Conservation (phyloP, 2,329 filamentous ascomycete species). For the Neofusicoccum kwambonambiense region DNA sequence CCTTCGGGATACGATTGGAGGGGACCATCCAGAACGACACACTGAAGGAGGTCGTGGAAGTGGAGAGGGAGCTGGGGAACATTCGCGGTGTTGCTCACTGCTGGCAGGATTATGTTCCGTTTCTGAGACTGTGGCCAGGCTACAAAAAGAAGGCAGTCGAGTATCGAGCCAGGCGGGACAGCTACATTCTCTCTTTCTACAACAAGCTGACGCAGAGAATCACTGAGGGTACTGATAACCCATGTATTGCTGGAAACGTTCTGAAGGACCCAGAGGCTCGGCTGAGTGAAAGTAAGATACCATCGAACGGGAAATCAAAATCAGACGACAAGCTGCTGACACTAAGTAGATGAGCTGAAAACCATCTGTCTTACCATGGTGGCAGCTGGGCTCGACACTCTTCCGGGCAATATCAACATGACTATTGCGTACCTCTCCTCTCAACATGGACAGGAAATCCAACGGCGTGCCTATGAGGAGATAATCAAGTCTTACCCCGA, state of each 20-base stretch:
- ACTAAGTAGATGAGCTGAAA: slow-evolving; percentile 4
- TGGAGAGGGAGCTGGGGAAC: neutral
- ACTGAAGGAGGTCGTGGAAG: slow-evolving; percentile 10
- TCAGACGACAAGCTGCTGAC: neutral
- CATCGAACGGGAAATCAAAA: no score
- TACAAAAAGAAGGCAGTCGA: neutral
- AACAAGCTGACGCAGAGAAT: slow-evolving; percentile 3
- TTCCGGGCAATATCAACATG: slow-evolving; percentile 17
- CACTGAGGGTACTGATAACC: slow-evolving; percentile 2
- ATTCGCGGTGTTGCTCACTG: slow-evolving; percentile 10
- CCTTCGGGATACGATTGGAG: slow-evolving; percentile 2
- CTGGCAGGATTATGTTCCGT: slow-evolving; percentile 18
- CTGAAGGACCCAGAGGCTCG: slow-evolving; percentile 10
- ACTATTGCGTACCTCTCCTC: slow-evolving; percentile 16
- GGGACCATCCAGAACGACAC: slow-evolving; percentile 5
- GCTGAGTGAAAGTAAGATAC: slow-evolving; percentile 9
- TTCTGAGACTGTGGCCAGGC: slow-evolving; percentile 9
- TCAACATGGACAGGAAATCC: slow-evolving; percentile 7
- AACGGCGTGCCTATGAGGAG: slow-evolving; percentile 9
- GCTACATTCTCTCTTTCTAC: slow-evolving; percentile 3
- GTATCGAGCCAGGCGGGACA: neutral
- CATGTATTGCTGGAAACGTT: slow-evolving; percentile 11
- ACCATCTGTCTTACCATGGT: slow-evolving; percentile 13
- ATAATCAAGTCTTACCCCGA: slow-evolving; percentile 11
- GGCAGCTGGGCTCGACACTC: slow-evolving; percentile 15